Conservation (phyloP, 768 basidiomycete species). For the Macrocybe gigantea region DNA sequence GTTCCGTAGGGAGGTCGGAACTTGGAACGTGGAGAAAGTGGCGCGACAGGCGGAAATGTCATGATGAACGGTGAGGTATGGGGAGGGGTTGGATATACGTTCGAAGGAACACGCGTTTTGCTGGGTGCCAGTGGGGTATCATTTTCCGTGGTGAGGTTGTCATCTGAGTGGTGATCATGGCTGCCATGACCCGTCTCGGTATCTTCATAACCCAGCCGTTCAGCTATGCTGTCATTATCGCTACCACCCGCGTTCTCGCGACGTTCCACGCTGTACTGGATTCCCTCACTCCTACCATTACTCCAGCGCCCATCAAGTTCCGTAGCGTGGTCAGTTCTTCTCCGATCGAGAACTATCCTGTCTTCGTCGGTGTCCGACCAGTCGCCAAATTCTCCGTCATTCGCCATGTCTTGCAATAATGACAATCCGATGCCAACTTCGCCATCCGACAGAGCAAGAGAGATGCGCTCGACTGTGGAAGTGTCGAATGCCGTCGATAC, state of each 20-base stretch:
- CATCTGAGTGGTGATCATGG: neutral
- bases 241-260: slow-evolving; percentile 12
- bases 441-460: slow-evolving; percentile 44
- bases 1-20: neutral
- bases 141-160: slow-evolving; percentile 7
- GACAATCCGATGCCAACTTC: slow-evolving; percentile 67
- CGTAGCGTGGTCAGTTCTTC: slow-evolving; percentile 1
- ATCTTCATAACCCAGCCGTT: slow-evolving; percentile 13
- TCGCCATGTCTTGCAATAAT: slow-evolving; percentile 46
- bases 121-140: slow-evolving; percentile 1
- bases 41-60: slow-evolving; percentile 14
- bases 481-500: slow-evolving; percentile 18
- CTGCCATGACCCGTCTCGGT: slow-evolving; percentile 12
- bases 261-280: slow-evolving; percentile 19
- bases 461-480: slow-evolving; percentile 20
- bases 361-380: slow-evolving; percentile 18
- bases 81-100: too few species aligned
- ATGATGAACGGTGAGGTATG: slow-evolving; percentile 1
- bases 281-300: slow-evolving; percentile 9
- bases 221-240: slow-evolving; percentile 8
- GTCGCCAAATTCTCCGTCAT: slow-evolving; percentile 27
- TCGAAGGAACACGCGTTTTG: too few species aligned
- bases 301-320: neutral
- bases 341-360: neutral
- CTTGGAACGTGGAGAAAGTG: slow-evolving; percentile 12